Conservation (phyloP, 805 yeast species). For the Metschnikowia proteae region DNA sequence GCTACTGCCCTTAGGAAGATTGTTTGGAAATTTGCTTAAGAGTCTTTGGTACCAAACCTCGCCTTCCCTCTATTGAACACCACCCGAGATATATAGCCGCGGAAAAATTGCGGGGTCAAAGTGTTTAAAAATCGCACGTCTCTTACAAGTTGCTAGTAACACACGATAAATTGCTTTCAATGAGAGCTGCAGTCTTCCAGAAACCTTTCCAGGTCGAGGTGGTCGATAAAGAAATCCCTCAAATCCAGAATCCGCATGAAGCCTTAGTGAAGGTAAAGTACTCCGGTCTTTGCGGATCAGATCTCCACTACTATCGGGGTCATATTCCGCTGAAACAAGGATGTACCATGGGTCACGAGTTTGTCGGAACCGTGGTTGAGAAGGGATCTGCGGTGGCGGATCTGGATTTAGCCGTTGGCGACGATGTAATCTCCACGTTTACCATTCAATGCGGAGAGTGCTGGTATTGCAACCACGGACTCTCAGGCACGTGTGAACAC, state of each 20-base stretch:
- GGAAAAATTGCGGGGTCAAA: slow-evolving; percentile 4
- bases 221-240: slow-evolving; percentile 39
- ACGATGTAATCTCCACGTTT: slow-evolving; percentile 40
- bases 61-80: neutral
- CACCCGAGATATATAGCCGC: neutral
- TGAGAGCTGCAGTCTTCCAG: slow-evolving; percentile 50
- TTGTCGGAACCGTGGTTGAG: slow-evolving; percentile 41
- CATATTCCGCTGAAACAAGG: slow-evolving; percentile 36
- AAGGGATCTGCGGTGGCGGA: slow-evolving; percentile 30
- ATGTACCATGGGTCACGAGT: slow-evolving; percentile 51
- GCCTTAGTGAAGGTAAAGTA: slow-evolving; percentile 46
- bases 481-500: slow-evolving; percentile 51
- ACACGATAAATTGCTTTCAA: slow-evolving; percentile 12
- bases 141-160: neutral
- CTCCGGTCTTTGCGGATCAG: slow-evolving; percentile 55
- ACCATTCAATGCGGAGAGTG: slow-evolving; percentile 60
- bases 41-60: neutral
- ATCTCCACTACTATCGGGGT: slow-evolving; percentile 54
- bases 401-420: slow-evolving; percentile 39
- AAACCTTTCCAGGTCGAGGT: slow-evolving; percentile 42
- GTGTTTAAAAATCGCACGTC: neutral
- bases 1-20: neutral
- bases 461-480: slow-evolving; percentile 54
- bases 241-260: slow-evolving; percentile 34
- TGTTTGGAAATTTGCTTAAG: neutral